These are phyloP conservation scores for Diaporthe batatas DNA, from an alignment of 2,329 filamentous ascomycete species.

Conservation along the genomic window DNA sequence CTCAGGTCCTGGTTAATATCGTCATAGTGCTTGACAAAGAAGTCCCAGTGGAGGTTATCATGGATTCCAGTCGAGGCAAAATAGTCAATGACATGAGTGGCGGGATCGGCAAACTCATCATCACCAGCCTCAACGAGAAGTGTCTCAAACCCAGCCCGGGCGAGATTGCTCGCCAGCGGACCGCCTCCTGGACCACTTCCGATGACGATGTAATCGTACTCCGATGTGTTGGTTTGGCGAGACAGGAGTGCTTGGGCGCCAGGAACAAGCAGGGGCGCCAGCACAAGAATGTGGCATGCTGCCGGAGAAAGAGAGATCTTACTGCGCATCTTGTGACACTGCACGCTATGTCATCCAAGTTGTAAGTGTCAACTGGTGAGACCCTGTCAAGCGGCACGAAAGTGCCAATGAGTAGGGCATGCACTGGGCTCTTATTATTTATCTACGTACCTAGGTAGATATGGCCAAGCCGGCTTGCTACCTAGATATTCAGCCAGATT, in stretches of 20 bases:
- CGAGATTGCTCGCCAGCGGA: conserved; percentile 26
- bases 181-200: conserved; percentile 32
- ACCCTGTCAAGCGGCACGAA: not conserved
- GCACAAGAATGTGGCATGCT: conserved; percentile 12
- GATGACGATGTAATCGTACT: conserved; percentile 34
- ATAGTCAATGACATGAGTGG: conserved; percentile 2
- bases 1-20: conserved; percentile 59
- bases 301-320: not conserved
- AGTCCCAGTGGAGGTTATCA: conserved; percentile 18
- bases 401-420: not conserved
- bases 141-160: conserved; percentile 16
- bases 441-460: conserved; percentile 1
- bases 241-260: not conserved
- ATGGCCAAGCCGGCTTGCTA: not conserved
- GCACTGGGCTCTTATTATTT: conserved; percentile 2
- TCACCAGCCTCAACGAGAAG: conserved; percentile 66
- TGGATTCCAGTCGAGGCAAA: conserved; percentile 58
- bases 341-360: not conserved
- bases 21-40: conserved; percentile 66
- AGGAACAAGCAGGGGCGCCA: not conserved
- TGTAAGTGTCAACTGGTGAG: not conserved
- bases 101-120: conserved; percentile 56
- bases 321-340: not conserved
- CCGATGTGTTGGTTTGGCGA: conserved; percentile 5
- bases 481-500: not conserved